Conservation (phyloP, 2,329 filamentous ascomycete species). For the Claviceps cyperi region DNA sequence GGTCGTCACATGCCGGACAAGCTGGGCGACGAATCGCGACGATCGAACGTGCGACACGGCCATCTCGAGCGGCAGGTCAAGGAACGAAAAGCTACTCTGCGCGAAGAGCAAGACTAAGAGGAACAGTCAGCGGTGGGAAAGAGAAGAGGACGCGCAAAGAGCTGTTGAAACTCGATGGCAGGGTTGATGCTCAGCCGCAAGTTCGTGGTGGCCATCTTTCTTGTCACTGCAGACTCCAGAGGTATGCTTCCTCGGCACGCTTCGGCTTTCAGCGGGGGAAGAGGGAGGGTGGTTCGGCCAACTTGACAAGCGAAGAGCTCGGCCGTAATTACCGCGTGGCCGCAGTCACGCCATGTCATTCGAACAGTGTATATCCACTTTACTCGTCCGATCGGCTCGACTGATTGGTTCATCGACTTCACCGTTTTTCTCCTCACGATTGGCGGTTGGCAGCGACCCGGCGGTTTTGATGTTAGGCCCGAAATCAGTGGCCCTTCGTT, state of each 20-base stretch:
- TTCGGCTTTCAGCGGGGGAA: constrained; percentile 22
- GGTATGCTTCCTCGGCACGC: constrained; percentile 17
- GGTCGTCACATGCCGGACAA: constrained; percentile 25
- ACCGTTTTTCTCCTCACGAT: constrained; percentile 7
- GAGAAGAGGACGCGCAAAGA: not conserved
- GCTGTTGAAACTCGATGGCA: not conserved
- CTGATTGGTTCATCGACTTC: constrained; percentile 7
- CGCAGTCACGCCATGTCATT: not conserved
- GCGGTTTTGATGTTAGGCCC: not conserved
- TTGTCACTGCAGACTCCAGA: too few species aligned
- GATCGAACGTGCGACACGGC: constrained; percentile 19
- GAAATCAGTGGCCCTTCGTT: not conserved
- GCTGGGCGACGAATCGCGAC: constrained; percentile 19
- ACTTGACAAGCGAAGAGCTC: not conserved
- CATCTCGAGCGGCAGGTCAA: constrained; percentile 12
- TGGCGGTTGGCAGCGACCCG: constrained; percentile 15
- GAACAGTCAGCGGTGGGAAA: not conserved
- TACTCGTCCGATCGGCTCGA: not conserved
- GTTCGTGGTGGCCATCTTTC: not conserved
- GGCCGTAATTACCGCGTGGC: not conserved
- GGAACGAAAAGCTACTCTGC: not conserved
- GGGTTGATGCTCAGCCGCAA: constrained; percentile 1
- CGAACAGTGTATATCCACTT: too few species aligned
- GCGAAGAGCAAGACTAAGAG: not conserved
- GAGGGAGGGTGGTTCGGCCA: not conserved